Evolutionary conservation across 78 protist species (phyloP).

Genomic region (Mantamonas sphyraenae): DNA sequence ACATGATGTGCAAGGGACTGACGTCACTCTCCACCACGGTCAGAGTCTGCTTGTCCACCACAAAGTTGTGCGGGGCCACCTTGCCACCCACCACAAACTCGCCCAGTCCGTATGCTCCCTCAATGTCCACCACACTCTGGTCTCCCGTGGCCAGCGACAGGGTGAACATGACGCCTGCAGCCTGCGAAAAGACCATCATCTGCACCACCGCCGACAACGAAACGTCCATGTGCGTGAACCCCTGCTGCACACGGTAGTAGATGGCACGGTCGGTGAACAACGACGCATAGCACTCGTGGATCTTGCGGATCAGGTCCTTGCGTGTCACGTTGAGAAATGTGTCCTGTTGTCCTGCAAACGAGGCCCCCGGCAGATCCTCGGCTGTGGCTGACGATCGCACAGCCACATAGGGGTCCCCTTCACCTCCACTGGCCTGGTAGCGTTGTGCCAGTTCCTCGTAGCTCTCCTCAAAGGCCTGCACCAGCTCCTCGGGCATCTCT

Average conservation of each 20-base stretch:
- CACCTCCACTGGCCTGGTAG: background rate
- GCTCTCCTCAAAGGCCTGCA: background rate
- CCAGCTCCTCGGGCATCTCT: slow-evolving; percentile 1
- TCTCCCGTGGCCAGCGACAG: background rate
- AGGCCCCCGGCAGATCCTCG: slow-evolving; percentile 21
- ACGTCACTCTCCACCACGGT: background rate
- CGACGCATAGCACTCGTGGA: slow-evolving; percentile 6
- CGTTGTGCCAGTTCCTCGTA: background rate
- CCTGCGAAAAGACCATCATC: background rate
- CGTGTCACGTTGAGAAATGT: slow-evolving; percentile 16
- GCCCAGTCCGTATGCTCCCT: slow-evolving; percentile 8
- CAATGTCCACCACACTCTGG: background rate
- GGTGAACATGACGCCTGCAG: slow-evolving; percentile 17
- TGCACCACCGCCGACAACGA: background rate
- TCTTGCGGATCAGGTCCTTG: too few relatives aligned
- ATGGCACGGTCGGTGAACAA: slow-evolving; percentile 8
- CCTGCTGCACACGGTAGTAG: background rate
- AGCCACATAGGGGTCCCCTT: background rate
- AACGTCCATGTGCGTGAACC: background rate
- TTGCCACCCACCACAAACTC: background rate
- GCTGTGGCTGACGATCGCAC: slow-evolving; percentile 24
- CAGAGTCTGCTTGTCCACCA: background rate
- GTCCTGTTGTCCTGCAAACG: slow-evolving; percentile 26
- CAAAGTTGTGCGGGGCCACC: slow-evolving; percentile 4
- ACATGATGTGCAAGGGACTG: background rate